These are phyloP conservation scores for Sporisorium graminicola DNA, from an alignment of 1,284 basidiomycete species.

Conservation along the genomic window DNA sequence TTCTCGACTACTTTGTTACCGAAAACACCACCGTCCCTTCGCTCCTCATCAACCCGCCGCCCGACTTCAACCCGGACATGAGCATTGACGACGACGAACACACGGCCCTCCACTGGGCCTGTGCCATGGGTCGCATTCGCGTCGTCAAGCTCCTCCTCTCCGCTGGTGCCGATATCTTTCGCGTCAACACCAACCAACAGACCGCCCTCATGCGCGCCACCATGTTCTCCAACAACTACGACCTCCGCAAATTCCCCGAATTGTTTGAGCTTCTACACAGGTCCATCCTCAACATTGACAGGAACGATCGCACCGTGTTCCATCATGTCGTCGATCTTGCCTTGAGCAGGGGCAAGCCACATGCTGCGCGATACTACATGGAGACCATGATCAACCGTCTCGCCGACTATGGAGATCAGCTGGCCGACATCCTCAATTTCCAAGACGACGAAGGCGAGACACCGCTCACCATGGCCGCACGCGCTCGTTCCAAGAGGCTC, in stretches of 20 bases:
- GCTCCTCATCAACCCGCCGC: constrained; percentile 87
- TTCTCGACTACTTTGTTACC: constrained; percentile 98
- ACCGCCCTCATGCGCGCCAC: constrained; percentile 98
- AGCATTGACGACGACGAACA: constrained; percentile 99
- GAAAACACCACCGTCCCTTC: constrained; percentile 93
- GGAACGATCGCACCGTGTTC: constrained; percentile 96
- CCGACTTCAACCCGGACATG: constrained; percentile 95
- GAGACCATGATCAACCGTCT: constrained; percentile 91
- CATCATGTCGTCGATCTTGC: constrained; percentile 99
- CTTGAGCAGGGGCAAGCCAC: constrained; percentile 95
- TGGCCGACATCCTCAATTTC: constrained; percentile 99
- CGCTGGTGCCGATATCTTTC: constrained; percentile 95
- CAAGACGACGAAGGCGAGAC: constrained; percentile 99
- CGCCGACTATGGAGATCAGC: constrained; percentile 93
- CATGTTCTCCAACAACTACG: constrained; percentile 99
- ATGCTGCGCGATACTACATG: constrained; percentile 98
- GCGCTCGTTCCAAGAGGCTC: constrained; percentile 94
- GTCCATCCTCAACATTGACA: constrained; percentile 98
- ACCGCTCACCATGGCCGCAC: constrained; percentile 93
- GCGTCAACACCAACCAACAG: constrained; percentile 95
- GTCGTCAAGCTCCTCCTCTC: constrained; percentile 95
- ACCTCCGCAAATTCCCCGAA: constrained; percentile 98
- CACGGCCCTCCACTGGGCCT: constrained; percentile 97
- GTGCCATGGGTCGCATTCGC: constrained; percentile 97
- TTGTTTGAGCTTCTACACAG: constrained; percentile 96